These are phyloP conservation scores for Oryza coarctata DNA, from an alignment of 176 grass and related monocot species.

Conservation along the genomic window DNA sequence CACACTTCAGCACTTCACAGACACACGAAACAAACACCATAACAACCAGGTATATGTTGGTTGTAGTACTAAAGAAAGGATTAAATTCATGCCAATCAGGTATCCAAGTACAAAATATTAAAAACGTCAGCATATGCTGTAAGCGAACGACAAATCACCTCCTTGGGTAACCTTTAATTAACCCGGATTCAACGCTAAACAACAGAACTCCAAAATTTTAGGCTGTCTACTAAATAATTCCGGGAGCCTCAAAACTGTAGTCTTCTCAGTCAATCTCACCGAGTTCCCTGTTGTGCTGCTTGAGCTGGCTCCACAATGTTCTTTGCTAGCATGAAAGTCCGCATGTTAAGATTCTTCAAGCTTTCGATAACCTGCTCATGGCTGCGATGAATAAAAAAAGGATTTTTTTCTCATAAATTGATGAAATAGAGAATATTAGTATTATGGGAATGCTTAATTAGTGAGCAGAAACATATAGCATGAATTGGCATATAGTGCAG, in stretches of 20 bases:
- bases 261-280: slow-evolving; percentile 8
- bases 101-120: background rate
- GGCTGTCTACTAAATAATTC: background rate
- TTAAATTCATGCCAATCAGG: background rate
- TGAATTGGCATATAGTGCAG: background rate
- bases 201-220: background rate
- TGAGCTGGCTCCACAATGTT: slow-evolving; percentile 83
- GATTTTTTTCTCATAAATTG: background rate
- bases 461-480: background rate
- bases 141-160: slow-evolving; percentile 1
- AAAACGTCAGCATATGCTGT: background rate
- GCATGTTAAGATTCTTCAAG: slow-evolving; percentile 81
- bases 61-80: background rate
- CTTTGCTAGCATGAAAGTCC: slow-evolving; percentile 90
- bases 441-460: too few relatives aligned
- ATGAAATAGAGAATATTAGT: background rate
- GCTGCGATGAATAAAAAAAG: slow-evolving; percentile 43
- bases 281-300: slow-evolving; percentile 61
- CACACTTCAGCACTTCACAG: background rate
- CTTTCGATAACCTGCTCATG: slow-evolving; percentile 85
- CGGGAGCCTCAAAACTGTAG: slow-evolving; percentile 24
- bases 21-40: background rate
- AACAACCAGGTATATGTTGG: background rate
- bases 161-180: background rate
- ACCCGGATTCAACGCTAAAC: background rate